Conservation (phyloP, 495 filamentous ascomycete genomes). For the Trichocladium uniseriatum region DNA sequence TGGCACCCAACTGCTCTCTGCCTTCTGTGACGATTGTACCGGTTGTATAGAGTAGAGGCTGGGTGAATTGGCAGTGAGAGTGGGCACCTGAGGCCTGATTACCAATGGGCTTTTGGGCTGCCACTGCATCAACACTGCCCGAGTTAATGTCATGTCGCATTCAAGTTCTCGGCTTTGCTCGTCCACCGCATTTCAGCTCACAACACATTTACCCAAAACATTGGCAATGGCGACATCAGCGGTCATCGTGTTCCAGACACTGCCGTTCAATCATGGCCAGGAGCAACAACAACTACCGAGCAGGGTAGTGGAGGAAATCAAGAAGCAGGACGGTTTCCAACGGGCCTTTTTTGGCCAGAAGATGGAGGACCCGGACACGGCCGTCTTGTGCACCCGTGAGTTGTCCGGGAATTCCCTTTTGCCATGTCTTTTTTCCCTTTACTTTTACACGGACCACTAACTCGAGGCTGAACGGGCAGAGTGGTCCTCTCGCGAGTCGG, state of each 20-base stretch:
- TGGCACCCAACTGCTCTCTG: no score
- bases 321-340: conserved; percentile 4
- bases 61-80: no score
- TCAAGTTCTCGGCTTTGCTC: no score
- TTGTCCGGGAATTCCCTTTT: background rate
- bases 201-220: background rate
- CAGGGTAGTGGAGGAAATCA: conserved; percentile 1
- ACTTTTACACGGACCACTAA: no score
- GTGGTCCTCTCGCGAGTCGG: conserved; percentile 8
- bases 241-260: conserved; percentile 5
- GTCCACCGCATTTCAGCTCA: background rate
- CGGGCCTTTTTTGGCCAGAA: conserved; percentile 10
- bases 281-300: no score
- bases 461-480: background rate
- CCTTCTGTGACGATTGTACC: no score
- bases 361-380: conserved; percentile 11
- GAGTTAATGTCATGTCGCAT: no score
- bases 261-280: background rate
- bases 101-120: no score
- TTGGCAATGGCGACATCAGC: conserved; percentile 4
- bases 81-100: no score
- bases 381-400: conserved; percentile 10
- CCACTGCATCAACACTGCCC: no score
- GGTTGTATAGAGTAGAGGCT: no score
- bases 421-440: no score